Base-by-base conservation (phyloP, 768 basidiomycete species). In the Amanita brunnescens region DNA sequence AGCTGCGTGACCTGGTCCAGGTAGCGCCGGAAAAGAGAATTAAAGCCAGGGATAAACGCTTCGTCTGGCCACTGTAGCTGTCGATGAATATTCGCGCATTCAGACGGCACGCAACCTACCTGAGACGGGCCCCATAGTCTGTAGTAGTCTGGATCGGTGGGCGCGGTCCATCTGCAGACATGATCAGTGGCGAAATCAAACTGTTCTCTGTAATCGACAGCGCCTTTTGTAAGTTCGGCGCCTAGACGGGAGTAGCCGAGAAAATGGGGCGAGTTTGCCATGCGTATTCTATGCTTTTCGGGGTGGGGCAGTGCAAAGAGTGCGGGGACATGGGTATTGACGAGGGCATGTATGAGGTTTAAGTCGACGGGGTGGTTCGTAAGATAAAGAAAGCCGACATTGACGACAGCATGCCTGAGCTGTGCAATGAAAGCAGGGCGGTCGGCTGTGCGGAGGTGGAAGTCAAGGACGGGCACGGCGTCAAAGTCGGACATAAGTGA, bases 381-480 rank as follows among this genome's bases (percentile, higher is more conserved):
- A 45, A 91, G 76, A 62, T 91, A 91, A 44, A 89, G 74, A 61
- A 91, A 91, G 18, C 88, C 89, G 61, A 90, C 84, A 47, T 87
- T 81, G 68, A 89, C 76, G 49, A 91, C 73, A 0, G 87, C 84
- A 58, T 88, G 70, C 26, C 75, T 77, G 1, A 91, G 79, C 54
- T 87, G 76, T 0, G 63, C 58, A 51, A 90, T 73, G 66, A 91
- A 91, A 49, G 70, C 58, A 2, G 72, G 60, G 51, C 72, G 75
- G 30, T 69, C 4, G 14, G 30, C 16, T 0, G 69, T 62, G 34
- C 74, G 55, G 13, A 83, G 74, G 8, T 75, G 64, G 59, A 80
- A 91, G 67, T 91, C 83, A 47, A 91, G 76, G 43, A 86, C 58
- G 0, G 89, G 89, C 47, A 91, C 62, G 43, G 73, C 76, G 12